A percentile compares a stretch with the other conserved stretches of the same genome.
Evolutionary conservation across 805 yeast genomes (phyloP).

Genomic region (Metschnikowia drakensbergensis): DNA sequence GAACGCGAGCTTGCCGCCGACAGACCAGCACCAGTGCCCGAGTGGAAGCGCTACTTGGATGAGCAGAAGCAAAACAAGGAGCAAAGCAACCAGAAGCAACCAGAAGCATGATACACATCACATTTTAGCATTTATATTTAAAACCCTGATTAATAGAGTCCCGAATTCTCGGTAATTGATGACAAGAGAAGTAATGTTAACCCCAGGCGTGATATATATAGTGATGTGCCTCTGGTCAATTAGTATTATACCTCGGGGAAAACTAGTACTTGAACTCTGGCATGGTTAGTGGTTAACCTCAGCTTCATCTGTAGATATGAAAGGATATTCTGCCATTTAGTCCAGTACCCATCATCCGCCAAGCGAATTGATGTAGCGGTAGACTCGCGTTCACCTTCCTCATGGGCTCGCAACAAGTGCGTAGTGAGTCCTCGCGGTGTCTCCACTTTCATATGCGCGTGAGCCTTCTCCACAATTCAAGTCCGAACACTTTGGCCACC

Average conservation of each 20-base stretch:
- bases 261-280: too few species aligned
- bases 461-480: slow-evolving; percentile 14
- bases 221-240: too few species aligned
- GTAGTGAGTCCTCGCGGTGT: neutral
- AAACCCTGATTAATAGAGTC: neutral
- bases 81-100: neutral
- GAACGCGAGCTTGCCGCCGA: slow-evolving; percentile 51
- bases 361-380: too few species aligned
- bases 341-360: too few species aligned
- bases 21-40: slow-evolving; percentile 34
- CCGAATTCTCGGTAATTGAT: neutral
- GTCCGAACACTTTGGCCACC: neutral
- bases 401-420: neutral
- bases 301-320: too few species aligned
- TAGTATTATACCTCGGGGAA: too few species aligned
- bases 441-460: slow-evolving; percentile 14
- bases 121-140: neutral
- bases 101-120: neutral
- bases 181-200: too few species aligned
- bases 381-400: too few species aligned
- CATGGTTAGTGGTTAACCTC: too few species aligned
- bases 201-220: too few species aligned
- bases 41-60: slow-evolving; percentile 32
- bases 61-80: slow-evolving; percentile 17
- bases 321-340: too few species aligned